Conservation (phyloP, 371 early-diverging fungal species). For the Dinochytrium kinnereticum region DNA sequence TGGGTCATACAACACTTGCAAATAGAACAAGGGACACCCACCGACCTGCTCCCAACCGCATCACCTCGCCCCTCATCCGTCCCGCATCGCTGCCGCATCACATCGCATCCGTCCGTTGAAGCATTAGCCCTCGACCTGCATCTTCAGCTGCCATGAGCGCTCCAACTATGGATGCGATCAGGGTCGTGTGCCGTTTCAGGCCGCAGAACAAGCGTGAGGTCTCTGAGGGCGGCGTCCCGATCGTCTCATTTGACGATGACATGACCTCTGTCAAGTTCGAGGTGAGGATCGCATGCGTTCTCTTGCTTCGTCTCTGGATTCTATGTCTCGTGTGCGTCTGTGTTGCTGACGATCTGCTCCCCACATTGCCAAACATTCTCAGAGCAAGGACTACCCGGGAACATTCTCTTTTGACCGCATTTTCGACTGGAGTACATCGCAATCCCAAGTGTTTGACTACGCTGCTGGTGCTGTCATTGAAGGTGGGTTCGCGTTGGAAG, state of each 20-base stretch:
- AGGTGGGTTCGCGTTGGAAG: slow-evolving; percentile 62
- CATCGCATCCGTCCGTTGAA: no score
- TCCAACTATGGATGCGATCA: slow-evolving; percentile 14
- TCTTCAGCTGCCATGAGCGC: no score
- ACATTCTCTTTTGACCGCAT: slow-evolving; percentile 88
- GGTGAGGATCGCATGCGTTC: slow-evolving; percentile 30
- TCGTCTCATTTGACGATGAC: slow-evolving; percentile 83
- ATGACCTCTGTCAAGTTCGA: slow-evolving; percentile 75
- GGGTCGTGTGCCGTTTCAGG: slow-evolving; percentile 94
- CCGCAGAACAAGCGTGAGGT: slow-evolving; percentile 94
- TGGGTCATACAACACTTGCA: no score
- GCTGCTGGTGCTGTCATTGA: slow-evolving; percentile 89
- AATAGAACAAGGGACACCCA: no score
- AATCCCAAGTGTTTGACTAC: slow-evolving; percentile 86
- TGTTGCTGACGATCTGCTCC: background rate
- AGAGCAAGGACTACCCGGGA: slow-evolving; percentile 85
- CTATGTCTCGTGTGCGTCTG: background rate
- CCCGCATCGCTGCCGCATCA: no score
- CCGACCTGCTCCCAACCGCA: no score
- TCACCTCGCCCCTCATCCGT: no score
- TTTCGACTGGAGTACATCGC: slow-evolving; percentile 82
- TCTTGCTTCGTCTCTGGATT: background rate
- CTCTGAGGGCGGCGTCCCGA: slow-evolving; percentile 84
- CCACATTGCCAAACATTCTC: background rate
- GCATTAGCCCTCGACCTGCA: no score